A percentile compares a stretch with the other conserved stretches of the same genome.
Conservation (phyloP, 208 protist species). For the Trypanosoma caninum region DNA sequence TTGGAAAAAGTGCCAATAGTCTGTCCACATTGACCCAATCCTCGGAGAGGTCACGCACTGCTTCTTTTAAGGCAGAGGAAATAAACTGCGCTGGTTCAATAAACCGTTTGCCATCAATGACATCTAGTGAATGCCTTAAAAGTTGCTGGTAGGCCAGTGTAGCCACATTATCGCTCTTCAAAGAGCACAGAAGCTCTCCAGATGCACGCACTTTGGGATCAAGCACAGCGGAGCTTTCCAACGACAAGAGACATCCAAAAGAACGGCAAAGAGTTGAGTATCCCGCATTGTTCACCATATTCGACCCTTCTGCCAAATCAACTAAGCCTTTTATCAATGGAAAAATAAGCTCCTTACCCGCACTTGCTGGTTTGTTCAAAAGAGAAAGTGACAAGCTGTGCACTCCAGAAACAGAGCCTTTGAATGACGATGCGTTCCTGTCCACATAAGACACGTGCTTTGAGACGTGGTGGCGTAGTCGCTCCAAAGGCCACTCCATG, state of each 20-base stretch:
- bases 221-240: background rate
- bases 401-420: slow-evolving; percentile 5
- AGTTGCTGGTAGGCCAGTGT: slow-evolving; percentile 3
- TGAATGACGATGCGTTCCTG: background rate
- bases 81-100: background rate
- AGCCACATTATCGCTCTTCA: slow-evolving; percentile 2
- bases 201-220: background rate
- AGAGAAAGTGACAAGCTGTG: slow-evolving; percentile 18
- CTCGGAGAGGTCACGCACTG: background rate
- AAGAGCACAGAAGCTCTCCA: slow-evolving; percentile 3
- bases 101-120: background rate
- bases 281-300: background rate
- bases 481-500: slow-evolving; percentile 2
- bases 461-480: background rate
- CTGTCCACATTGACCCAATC: slow-evolving; percentile 7
- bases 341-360: slow-evolving; percentile 5
- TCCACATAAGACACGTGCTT: slow-evolving; percentile 8
- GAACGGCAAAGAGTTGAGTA: slow-evolving; percentile 15
- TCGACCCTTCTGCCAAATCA: background rate
- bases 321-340: background rate
- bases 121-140: slow-evolving; percentile 6
- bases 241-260: slow-evolving; percentile 8
- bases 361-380: slow-evolving; percentile 1
- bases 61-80: background rate
- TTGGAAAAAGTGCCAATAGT: slow-evolving; percentile 9